phyloP scores from a whole-genome alignment of 2,329 filamentous ascomycete species.

The Cercospora brassicicola region DNA sequence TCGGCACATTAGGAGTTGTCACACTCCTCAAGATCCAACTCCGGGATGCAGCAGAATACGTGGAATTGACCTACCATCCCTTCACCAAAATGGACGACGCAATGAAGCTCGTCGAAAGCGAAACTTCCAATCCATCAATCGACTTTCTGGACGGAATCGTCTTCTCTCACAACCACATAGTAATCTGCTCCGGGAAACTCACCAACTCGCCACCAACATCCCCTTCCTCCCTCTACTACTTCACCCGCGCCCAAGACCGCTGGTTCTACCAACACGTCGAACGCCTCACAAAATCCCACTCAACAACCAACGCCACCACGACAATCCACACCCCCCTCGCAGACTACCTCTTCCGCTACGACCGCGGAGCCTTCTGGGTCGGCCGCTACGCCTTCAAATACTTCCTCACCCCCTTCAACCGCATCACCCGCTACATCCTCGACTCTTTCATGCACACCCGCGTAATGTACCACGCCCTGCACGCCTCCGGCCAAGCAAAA shows the following conservation, averaged over 20 bases:
- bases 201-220: conserved; percentile 36
- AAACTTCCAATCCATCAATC: conserved; percentile 41
- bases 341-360: conserved; percentile 62
- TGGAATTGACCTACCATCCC: conserved; percentile 52
- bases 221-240: conserved; percentile 41
- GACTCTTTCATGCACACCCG: conserved; percentile 63
- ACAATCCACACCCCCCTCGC: conserved; percentile 45
- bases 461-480: conserved; percentile 63
- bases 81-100: conserved; percentile 45
- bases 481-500: conserved; percentile 55
- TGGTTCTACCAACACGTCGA: conserved; percentile 74
- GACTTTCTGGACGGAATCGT: conserved; percentile 66
- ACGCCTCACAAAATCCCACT: conserved; percentile 29
- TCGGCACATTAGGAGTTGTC: conserved; percentile 67
- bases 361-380: conserved; percentile 66
- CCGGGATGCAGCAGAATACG: conserved; percentile 50
- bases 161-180: conserved; percentile 46
- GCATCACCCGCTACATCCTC: conserved; percentile 58
- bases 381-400: conserved; percentile 62
- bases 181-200: conserved; percentile 46
- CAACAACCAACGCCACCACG: conserved; percentile 9
- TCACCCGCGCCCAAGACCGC: conserved; percentile 62
- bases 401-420: conserved; percentile 61
- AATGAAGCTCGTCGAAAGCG: conserved; percentile 42
- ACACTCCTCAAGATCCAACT: conserved; percentile 56